phyloP scores from a whole-genome alignment of 1,139 yeast species.

The Yamadazyma dendronema region DNA sequence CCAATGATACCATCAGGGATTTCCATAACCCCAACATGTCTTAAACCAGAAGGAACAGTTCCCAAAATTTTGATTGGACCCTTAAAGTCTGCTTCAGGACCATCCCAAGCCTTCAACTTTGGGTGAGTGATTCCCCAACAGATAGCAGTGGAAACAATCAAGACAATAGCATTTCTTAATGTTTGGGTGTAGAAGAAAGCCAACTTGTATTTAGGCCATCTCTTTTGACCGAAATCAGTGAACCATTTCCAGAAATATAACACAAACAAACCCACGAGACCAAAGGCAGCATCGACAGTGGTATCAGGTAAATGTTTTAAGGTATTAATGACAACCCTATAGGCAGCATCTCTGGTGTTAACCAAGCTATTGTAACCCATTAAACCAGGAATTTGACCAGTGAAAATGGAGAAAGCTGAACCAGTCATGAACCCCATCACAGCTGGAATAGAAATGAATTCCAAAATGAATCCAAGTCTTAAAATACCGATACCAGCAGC shows the following conservation, averaged over 20 bases:
- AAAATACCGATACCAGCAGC: conserved; percentile 80
- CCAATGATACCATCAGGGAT: conserved; percentile 61
- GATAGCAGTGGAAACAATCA: conserved; percentile 70
- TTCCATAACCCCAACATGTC: conserved; percentile 70
- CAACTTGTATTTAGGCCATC: conserved; percentile 59
- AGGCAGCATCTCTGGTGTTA: conserved; percentile 72
- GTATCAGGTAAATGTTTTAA: conserved; percentile 70
- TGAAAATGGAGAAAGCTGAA: conserved; percentile 77
- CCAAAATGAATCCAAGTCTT: conserved; percentile 84
- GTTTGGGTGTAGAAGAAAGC: conserved; percentile 70
- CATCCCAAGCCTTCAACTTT: conserved; percentile 49
- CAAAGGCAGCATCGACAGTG: conserved; percentile 84
- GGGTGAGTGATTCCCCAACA: conserved; percentile 77
- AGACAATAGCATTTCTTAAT: conserved; percentile 76
- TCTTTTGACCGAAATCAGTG: conserved; percentile 56
- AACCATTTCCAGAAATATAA: conserved; percentile 66
- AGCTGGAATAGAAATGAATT: conserved; percentile 87
- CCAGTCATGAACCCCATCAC: conserved; percentile 96
- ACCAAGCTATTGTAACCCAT: conserved; percentile 71
- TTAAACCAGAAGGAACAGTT: conserved; percentile 77
- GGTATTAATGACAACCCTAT: conserved; percentile 65
- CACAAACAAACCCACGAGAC: conserved; percentile 67
- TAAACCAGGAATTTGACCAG: conserved; percentile 84
- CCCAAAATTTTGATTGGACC: conserved; percentile 67
- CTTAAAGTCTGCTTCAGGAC: conserved; percentile 30